phyloP scores from a whole-genome alignment of 805 yeast genomes.

The Wickerhamomyces chambardii region DNA sequence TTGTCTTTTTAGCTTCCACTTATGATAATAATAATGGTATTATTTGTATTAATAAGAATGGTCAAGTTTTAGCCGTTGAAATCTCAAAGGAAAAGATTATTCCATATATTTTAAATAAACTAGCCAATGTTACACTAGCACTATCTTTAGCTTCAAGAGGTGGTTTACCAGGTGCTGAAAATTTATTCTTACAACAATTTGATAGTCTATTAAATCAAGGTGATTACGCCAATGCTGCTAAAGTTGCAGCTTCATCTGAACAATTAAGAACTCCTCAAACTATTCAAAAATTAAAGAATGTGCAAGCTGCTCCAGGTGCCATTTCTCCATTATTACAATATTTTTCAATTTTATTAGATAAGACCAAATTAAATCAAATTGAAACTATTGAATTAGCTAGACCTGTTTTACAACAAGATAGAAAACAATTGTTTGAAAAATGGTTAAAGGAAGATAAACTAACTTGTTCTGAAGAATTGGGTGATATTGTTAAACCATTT shows the following conservation, averaged over 20 bases:
- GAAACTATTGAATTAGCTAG: constrained; percentile 93
- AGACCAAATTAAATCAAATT: constrained; percentile 84
- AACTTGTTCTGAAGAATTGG: constrained; percentile 93
- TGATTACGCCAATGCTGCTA: constrained; percentile 88
- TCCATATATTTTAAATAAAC: constrained; percentile 80
- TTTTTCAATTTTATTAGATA: constrained; percentile 83
- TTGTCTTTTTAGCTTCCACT: constrained; percentile 82
- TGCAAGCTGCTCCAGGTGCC: constrained; percentile 90
- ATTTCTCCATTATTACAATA: constrained; percentile 92
- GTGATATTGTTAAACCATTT: constrained; percentile 87
- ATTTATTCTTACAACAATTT: constrained; percentile 84
- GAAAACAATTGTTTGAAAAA: constrained; percentile 88
- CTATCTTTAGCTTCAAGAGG: constrained; percentile 88
- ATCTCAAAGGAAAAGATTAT: constrained; percentile 76
- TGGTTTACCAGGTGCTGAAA: constrained; percentile 96
- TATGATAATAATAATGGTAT: constrained; percentile 75
- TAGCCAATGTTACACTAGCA: constrained; percentile 83
- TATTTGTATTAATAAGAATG: constrained; percentile 87
- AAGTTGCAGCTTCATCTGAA: constrained; percentile 92
- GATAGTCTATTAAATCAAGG: constrained; percentile 77
- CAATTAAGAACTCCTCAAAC: constrained; percentile 92
- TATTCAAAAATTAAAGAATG: constrained; percentile 81
- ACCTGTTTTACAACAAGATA: constrained; percentile 92
- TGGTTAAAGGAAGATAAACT: constrained; percentile 95
- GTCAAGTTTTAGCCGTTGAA: constrained; percentile 92